Conservation (phyloP, 2,329 filamentous ascomycete genomes). For the Proliferodiscus dingleyae region DNA sequence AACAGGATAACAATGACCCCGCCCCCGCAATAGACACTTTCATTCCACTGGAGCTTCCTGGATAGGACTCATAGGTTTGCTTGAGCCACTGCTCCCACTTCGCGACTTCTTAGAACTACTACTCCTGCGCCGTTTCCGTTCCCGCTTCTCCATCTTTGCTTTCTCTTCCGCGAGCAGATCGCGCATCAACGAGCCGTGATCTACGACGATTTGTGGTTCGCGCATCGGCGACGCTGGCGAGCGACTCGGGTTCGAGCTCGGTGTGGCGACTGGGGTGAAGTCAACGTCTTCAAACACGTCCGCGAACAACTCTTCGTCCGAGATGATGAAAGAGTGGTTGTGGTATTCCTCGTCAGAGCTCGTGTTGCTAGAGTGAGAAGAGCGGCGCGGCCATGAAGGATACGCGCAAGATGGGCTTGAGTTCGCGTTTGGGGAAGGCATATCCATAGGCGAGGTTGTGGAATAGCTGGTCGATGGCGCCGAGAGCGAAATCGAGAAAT, state of each 20-base stretch:
- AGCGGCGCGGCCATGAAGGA: slow-evolving; percentile 54
- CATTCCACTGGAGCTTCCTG: slow-evolving; percentile 42
- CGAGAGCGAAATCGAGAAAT: slow-evolving; percentile 27
- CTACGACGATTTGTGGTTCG: slow-evolving; percentile 22
- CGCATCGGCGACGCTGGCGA: slow-evolving; percentile 21
- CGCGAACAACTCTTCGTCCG: slow-evolving; percentile 57
- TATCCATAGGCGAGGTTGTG: slow-evolving; percentile 24
- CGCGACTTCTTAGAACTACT: slow-evolving; percentile 31
- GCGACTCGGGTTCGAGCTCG: slow-evolving; percentile 13
- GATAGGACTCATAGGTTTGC: slow-evolving; percentile 56
- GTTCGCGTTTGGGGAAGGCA: slow-evolving; percentile 20
- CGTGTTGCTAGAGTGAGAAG: slow-evolving; percentile 38
- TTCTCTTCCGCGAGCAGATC: slow-evolving; percentile 28
- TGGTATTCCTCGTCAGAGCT: slow-evolving; percentile 18
- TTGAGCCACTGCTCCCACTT: slow-evolving; percentile 29
- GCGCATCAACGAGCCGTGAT: slow-evolving; percentile 26
- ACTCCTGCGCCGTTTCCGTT: slow-evolving; percentile 10
- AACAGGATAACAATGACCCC: slow-evolving; percentile 10
- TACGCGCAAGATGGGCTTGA: slow-evolving; percentile 43
- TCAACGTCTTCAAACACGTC: slow-evolving; percentile 47
- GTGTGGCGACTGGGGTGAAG: slow-evolving; percentile 36
- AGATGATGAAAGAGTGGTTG: slow-evolving; percentile 37
- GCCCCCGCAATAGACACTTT: slow-evolving; percentile 13
- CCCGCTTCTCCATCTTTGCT: slow-evolving; percentile 23
- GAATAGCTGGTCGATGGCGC: slow-evolving; percentile 24